Evolutionary conservation across 352 stramenopile genomes (phyloP).

Genomic region (Hyaloperonospora arabidopsidis): DNA sequence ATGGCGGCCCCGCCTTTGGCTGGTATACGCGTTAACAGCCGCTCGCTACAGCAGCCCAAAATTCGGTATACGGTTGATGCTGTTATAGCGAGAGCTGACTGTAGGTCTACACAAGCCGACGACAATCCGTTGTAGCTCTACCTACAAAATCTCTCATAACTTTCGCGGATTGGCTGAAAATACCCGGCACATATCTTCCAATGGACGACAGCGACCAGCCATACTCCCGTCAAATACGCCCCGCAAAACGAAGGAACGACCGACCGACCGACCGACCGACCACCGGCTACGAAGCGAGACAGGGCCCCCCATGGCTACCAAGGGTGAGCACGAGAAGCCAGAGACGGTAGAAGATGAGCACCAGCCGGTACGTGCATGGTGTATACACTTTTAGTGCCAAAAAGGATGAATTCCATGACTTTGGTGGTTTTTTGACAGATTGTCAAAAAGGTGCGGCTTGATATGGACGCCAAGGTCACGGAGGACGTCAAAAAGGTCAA

Average conservation of each 20-base stretch:
- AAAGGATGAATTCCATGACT: not conserved
- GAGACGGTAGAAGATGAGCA: conserved; percentile 49
- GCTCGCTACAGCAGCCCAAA: too few relatives aligned
- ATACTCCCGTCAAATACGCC: conserved; percentile 12
- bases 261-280: too few relatives aligned
- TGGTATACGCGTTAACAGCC: too few relatives aligned
- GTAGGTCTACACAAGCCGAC: too few relatives aligned
- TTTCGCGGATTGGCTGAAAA: conserved; percentile 9
- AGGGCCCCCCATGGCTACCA: conserved; percentile 45
- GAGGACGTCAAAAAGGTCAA: conserved; percentile 42
- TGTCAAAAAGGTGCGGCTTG: conserved; percentile 52
- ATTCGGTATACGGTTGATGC: too few relatives aligned
- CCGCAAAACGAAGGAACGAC: conserved; percentile 6
- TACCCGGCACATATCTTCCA: not conserved
- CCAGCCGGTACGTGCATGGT: conserved; percentile 33
- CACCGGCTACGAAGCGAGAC: not conserved
- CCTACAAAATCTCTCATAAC: conserved; percentile 3
- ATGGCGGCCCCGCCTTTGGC: too few relatives aligned
- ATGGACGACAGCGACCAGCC: conserved; percentile 20
- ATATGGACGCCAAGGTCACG: conserved; percentile 39
- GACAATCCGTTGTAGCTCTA: conserved; percentile 3
- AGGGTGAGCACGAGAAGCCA: conserved; percentile 72
- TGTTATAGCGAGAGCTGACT: too few relatives aligned
- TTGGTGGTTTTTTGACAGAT: conserved; percentile 20
- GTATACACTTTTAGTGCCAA: not conserved